Evolutionary conservation across 345 rosid species (phyloP), one percentile per base, ranked within the genome.

Genomic region (Conringia planisiliqua): DNA sequence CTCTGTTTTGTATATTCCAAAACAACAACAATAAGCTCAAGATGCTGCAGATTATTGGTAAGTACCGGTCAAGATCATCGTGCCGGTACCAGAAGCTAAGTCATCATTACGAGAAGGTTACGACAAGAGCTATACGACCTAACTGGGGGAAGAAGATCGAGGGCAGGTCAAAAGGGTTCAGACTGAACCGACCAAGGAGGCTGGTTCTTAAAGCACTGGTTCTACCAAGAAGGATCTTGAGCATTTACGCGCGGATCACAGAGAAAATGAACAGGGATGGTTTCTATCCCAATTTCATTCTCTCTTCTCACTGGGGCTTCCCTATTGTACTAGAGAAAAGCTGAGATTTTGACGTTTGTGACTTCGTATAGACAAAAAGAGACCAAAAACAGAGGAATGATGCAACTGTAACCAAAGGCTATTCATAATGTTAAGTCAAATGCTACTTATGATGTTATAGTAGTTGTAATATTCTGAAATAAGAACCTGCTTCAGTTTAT

Each of bases 281-380:
- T 73, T 57, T 76, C 22, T 80, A 71, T 72, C 85, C 91, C 14
- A 85, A 69, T 72, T 62, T 84, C 66, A 66, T 79, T 66, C 75
- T 91, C 62, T 83, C 87, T 46, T 77, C 88, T 71, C 86, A 83
- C 9, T 83, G 86, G 91, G 96, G 93, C 13, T 62, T 91, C 87
- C 4, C 85, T 83, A 58, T 62, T 85, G 38, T 81, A 6, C 35
- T 38, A 63, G 66, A 70, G 24, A 50, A 55, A 70, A n/a, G 12
- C 75, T 70, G 17, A 12, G 8, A 17, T 51, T 76, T 26, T 76
- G 79, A 73, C 17, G 48, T 43, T 42, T 57, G 33, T 62, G 60
- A 72, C 67, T 71, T 71, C 26, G 27, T 32, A 42, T 72, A 40
- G 12, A 66, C 33, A 10, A 57, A 56, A 56, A 1, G 39, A 35